Percentiles rank a stretch among this genome's conserved stretches.
Conservation (phyloP, 441 rosid genomes). For the Euphorbia celastroides region DNA sequence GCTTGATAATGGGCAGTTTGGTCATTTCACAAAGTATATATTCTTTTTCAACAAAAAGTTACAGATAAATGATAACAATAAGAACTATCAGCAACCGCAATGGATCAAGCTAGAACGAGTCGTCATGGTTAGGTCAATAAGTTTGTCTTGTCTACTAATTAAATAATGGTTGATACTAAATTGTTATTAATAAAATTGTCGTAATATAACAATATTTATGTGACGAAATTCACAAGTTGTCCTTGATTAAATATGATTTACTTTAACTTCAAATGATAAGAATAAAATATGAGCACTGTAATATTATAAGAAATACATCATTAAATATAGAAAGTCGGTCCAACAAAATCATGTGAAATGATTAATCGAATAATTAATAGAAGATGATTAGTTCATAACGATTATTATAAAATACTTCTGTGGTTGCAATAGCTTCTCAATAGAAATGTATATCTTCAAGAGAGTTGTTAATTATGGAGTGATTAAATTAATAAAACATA, state of each 20-base stretch:
- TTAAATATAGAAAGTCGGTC: background rate
- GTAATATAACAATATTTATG: background rate
- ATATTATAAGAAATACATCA: background rate
- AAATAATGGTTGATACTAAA: background rate
- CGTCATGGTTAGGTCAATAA: background rate
- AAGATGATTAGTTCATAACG: background rate
- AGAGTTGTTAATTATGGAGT: constrained; percentile 13
- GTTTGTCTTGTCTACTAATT: constrained; percentile 1
- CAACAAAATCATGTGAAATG: background rate
- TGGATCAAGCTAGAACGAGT: too few relatives aligned
- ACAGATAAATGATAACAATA: too few relatives aligned
- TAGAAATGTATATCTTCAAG: constrained; percentile 18
- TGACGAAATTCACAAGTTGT: background rate
- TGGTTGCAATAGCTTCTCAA: constrained; percentile 23
- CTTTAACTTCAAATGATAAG: background rate
- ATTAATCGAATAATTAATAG: background rate
- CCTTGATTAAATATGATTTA: background rate
- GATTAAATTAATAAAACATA: background rate
- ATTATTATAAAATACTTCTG: constrained; percentile 20
- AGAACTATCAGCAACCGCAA: too few relatives aligned
- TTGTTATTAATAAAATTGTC: too few relatives aligned
- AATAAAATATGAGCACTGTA: background rate
- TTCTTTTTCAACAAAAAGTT: too few relatives aligned
- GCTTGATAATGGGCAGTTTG: constrained; percentile 9
- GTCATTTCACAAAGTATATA: constrained; percentile 10